These are phyloP conservation scores for Coemansia sp. DNA, from an alignment of 192 early-diverging fungal species.

Conservation along the genomic window DNA sequence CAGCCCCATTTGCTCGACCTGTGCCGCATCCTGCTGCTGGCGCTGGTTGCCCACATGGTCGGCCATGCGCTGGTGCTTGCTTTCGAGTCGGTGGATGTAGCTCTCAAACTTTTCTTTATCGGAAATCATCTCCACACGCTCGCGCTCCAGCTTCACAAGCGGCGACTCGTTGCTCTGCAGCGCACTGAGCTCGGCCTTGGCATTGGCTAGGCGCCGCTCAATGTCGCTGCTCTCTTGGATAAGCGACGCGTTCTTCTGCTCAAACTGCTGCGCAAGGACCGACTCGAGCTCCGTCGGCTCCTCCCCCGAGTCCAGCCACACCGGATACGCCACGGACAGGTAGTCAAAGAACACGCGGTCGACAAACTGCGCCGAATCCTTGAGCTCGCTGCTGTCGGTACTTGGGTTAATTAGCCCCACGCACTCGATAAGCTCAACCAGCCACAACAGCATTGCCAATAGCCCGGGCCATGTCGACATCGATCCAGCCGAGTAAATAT, in stretches of 20 bases:
- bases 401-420: conserved; percentile 57
- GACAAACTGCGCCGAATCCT: conserved; percentile 55
- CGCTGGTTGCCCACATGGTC: conserved; percentile 34
- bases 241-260: conserved; percentile 61
- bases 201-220: conserved; percentile 56
- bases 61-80: conserved; percentile 56
- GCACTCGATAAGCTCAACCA: conserved; percentile 68
- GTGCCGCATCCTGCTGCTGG: conserved; percentile 47
- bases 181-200: conserved; percentile 48
- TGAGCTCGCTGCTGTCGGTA: conserved; percentile 30
- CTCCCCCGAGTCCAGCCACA: conserved; percentile 66
- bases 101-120: conserved; percentile 65
- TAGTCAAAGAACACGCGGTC: conserved; percentile 77
- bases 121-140: conserved; percentile 52
- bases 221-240: conserved; percentile 54
- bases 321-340: conserved; percentile 60
- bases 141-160: conserved; percentile 55
- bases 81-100: conserved; percentile 50
- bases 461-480: conserved; percentile 68
- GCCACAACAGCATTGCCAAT: conserved; percentile 72
- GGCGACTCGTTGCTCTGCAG: conserved; percentile 54
- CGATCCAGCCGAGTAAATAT: conserved; percentile 65
- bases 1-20: conserved; percentile 49
- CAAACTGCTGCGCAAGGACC: conserved; percentile 61
- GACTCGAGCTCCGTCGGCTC: conserved; percentile 62